Base-by-base conservation (phyloP, 768 basidiomycete species). In the Boletus rubescentipes region DNA sequence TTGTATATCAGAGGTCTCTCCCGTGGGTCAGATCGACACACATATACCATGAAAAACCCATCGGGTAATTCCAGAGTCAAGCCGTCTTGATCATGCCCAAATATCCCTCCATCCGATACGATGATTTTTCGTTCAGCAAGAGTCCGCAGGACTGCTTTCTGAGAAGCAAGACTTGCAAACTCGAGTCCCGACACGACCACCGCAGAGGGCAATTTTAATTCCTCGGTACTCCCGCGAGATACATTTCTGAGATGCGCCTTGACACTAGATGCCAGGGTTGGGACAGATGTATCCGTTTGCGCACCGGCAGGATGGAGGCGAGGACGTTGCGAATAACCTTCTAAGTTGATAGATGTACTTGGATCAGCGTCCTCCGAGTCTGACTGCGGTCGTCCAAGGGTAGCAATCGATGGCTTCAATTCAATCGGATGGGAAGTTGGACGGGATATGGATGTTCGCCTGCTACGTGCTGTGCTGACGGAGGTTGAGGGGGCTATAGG, bases 161-260 rank as follows among this genome's bases (percentile, higher is more conserved):
- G 90, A 7, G 80, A 80, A 1, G 77, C 64, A 14, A 77, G 52
- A 43, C 70, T 74, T 2, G 83, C 77, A 62, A 84, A 69, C 63
- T 91, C 89, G n/a, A 92, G 76, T 0, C 87, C 86, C 3, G 87
- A 81, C 8, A 89, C 66, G 4, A 91, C 85, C 3, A 91, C 69
- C 3, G 81, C 88, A 45, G 76, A 73, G 2, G 89, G 86, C 0
- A 71, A 75, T 61, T 53, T 76, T 20, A 71, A 56, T 21, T 53
- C 57, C 16, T 60, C 67, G 6, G 57, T 35, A 16, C 60, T 53
- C 44, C 60, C 57, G 35, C 56, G 55, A 18, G 63, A 67, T 14
- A 39, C 8, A 23, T 60, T 46, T 42, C 54, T 49, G 35, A 51
- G 37, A 38, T 63, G 62, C 1, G 42, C 20, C 29, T 45, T 52